Evolutionary conservation across 257 asterid genomes (phyloP), one percentile per base, ranked within the genome.

Genomic region (Prunella vulgaris): DNA sequence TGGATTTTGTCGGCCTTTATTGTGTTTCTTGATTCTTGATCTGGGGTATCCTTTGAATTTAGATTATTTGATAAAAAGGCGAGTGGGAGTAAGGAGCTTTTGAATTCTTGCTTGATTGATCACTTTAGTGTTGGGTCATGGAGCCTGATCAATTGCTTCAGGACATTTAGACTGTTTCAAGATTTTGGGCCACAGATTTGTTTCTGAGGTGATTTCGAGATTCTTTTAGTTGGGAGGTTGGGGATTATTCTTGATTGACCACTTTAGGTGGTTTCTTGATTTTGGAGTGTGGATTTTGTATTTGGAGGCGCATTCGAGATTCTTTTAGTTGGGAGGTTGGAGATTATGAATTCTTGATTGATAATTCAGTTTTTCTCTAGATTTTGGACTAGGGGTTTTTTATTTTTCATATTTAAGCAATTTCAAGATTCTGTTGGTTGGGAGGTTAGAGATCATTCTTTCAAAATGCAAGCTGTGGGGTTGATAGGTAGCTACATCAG

Each of bases 401-500:
- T 61, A 5, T 63, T 65, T 75, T 71, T n/a, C n/a, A n/a, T n/a
- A n/a, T n/a, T n/a, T 72, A 65, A 22, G 27, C 60, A 44, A 60
- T 74, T 64, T 69, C 63, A 60, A 71, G 72, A 51, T 69, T 44
- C 32, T 72, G 64, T 80, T 71, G 35, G 67, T 59, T 76, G 53
- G 69, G 66, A 58, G 58, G 76, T 48, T 60, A 46, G 27, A 21
- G 48, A 48, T 57, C 71, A 10, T 80, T 58, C 56, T 66, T 72
- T 54, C 60, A 83, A 83, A 76, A 94, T 91, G 99, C 83, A 87
- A 74, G 94, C 96, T 77, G 95, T 93, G 71, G 96, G 97, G 83
- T 87, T 72, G 74, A 15, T 94, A 70, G 96, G 99, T 62, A 82
- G 96, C 84, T 91, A 84, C 75, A 87, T 94, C 4, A 81, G 90